Evolutionary conservation across 2,329 filamentous ascomycete genomes (phyloP).

Genomic region (Ophiocordyceps camponoti-leonardi): DNA sequence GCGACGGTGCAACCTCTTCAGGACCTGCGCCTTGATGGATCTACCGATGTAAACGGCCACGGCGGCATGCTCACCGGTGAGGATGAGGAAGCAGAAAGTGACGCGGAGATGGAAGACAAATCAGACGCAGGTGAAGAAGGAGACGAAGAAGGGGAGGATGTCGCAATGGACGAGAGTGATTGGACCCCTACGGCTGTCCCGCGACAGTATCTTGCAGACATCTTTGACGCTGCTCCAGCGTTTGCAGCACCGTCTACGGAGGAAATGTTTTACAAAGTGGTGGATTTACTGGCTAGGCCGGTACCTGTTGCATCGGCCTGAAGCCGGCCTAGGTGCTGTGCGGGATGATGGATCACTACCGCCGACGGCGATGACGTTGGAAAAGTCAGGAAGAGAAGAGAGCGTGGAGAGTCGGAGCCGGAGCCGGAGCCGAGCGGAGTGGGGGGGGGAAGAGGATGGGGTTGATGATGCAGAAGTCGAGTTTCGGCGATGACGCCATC

Average conservation of each 20-base stretch:
- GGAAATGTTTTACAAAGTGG: conserved; percentile 60
- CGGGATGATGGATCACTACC: background rate
- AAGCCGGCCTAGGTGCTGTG: conserved; percentile 3
- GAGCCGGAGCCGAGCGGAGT: background rate
- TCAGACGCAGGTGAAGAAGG: conserved; percentile 18
- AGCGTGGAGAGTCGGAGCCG: background rate
- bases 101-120: conserved; percentile 21
- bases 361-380: too few relatives aligned
- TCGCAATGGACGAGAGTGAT: conserved; percentile 25
- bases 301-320: conserved; percentile 12
- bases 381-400: too few relatives aligned
- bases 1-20: conserved; percentile 36
- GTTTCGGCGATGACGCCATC: background rate
- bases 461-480: background rate
- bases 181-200: conserved; percentile 43
- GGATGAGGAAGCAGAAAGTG: conserved; percentile 24
- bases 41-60: conserved; percentile 10
- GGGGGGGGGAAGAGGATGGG: too few relatives aligned
- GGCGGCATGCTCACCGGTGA: conserved; percentile 17
- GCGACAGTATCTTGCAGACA: conserved; percentile 48
- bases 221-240: conserved; percentile 53
- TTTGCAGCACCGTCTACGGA: conserved; percentile 56
- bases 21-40: conserved; percentile 30
- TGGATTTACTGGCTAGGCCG: conserved; percentile 40
- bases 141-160: conserved; percentile 22